Evolutionary conservation across 148 eudicot species (phyloP).

Genomic region (Beta vulgaris): DNA sequence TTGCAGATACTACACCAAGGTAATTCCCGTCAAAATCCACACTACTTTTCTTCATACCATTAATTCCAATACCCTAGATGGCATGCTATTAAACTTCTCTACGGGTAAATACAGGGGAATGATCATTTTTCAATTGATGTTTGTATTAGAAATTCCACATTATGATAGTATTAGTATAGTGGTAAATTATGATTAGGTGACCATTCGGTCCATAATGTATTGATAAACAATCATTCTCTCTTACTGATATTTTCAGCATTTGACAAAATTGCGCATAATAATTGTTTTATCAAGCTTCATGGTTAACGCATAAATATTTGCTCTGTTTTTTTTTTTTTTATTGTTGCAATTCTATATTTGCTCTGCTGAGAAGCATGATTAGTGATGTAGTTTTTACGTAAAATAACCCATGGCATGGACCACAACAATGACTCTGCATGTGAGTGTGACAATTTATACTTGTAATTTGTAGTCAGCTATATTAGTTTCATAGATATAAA

Average conservation of each 20-base stretch:
- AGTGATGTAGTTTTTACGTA: not conserved
- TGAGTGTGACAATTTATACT: conserved; percentile 1
- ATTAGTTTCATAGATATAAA: not conserved
- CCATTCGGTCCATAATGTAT: too few species aligned
- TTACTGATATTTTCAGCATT: not conserved
- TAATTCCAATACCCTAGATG: not conserved
- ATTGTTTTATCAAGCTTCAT: conserved; percentile 3
- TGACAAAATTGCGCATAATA: not conserved
- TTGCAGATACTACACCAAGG: conserved; percentile 84
- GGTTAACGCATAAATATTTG: not conserved
- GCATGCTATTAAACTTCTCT: too few species aligned
- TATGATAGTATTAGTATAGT: not conserved
- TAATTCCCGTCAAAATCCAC: conserved; percentile 17
- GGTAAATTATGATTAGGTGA: not conserved
- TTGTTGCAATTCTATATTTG: not conserved
- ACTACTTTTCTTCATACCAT: not conserved
- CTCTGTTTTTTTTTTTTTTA: not conserved
- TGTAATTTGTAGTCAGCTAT: not conserved
- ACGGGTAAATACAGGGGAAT: too few species aligned
- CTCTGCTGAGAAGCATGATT: not conserved
- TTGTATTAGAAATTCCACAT: not conserved
- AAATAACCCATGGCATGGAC: not conserved
- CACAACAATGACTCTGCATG: conserved; percentile 9
- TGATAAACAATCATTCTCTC: not conserved
- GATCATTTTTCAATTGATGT: too few species aligned